These are phyloP conservation scores for Fusarium neocosmosporiellum DNA, from an alignment of 2,329 filamentous ascomycete species.

Conservation along the genomic window DNA sequence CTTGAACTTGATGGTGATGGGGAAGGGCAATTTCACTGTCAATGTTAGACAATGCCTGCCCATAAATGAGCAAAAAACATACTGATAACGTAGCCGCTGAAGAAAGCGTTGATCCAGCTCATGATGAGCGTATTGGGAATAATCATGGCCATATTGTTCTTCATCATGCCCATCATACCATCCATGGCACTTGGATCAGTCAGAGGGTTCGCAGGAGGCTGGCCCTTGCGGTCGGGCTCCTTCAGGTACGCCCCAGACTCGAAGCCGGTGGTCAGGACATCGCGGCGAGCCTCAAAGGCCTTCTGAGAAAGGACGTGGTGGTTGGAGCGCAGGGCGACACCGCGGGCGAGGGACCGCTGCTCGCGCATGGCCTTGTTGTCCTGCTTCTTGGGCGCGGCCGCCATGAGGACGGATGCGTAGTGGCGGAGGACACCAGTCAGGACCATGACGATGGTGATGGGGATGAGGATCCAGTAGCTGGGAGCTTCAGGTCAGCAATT, in stretches of 20 bases:
- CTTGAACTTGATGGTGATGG: constrained; percentile 98
- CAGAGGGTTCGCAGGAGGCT: constrained; percentile 93
- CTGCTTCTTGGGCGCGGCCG: constrained; percentile 84
- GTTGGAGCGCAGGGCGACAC: constrained; percentile 86
- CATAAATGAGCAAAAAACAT: constrained; percentile 36
- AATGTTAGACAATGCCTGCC: constrained; percentile 31
- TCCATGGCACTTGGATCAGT: constrained; percentile 97
- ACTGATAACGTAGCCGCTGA: constrained; percentile 98
- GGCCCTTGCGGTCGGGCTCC: constrained; percentile 85
- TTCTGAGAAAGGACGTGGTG: constrained; percentile 80
- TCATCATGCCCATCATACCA: constrained; percentile 99
- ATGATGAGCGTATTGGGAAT: constrained; percentile 98
- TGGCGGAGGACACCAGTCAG: constrained; percentile 95
- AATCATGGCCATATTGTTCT: constrained; percentile 99
- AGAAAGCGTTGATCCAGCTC: constrained; percentile 99
- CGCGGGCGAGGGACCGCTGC: constrained; percentile 85
- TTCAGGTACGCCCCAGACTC: constrained; percentile 91
- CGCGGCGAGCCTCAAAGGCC: constrained; percentile 84
- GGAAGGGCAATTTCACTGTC: constrained; percentile 93
- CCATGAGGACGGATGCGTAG: constrained; percentile 93
- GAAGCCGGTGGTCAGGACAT: constrained; percentile 82
- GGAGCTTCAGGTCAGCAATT: constrained; percentile 38
- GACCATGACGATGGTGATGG: constrained; percentile 98
- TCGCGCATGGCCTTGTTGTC: constrained; percentile 82
- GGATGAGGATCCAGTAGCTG: constrained; percentile 99